Evolutionary conservation across 2,329 filamentous ascomycete genomes (phyloP).

Genomic region (Davidsoniella virescens): DNA sequence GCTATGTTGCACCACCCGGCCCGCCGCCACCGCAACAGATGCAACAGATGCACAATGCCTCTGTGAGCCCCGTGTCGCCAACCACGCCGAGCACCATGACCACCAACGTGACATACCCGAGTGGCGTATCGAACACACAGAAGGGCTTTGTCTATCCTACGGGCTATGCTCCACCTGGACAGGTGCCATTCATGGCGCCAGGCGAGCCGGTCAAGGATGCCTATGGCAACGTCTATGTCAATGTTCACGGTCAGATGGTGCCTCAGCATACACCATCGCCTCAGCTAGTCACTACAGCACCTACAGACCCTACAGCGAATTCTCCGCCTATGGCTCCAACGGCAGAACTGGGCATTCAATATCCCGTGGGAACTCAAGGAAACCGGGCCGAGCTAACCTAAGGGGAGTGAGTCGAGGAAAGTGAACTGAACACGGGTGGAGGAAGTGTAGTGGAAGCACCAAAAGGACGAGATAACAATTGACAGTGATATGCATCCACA

Average conservation of each 20-base stretch:
- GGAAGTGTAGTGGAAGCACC: neutral
- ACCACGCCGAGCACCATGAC: neutral
- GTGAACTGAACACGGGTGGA: neutral
- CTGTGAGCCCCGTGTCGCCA: neutral
- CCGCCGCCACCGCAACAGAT: neutral
- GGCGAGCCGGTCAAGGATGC: conserved; percentile 5
- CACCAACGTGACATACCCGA: neutral
- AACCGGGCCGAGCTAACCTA: conserved; percentile 19
- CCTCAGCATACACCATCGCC: conserved; percentile 8
- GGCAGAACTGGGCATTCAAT: neutral
- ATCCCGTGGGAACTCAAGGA: neutral
- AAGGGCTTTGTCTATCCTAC: conserved; percentile 14
- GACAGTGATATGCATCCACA: neutral
- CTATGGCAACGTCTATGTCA: conserved; percentile 1
- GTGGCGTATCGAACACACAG: conserved; percentile 14
- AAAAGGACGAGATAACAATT: neutral
- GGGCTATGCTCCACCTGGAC: conserved; percentile 19
- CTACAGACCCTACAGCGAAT: conserved; percentile 8
- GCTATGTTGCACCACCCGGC: neutral
- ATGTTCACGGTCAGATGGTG: neutral
- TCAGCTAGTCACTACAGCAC: neutral
- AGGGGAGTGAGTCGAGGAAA: neutral
- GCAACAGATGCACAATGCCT: neutral
- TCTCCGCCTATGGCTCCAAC: neutral
- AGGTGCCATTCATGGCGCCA: conserved; percentile 16